Evolutionary conservation across 352 stramenopile species (phyloP).

Genomic region (Blastocystis sp.): DNA sequence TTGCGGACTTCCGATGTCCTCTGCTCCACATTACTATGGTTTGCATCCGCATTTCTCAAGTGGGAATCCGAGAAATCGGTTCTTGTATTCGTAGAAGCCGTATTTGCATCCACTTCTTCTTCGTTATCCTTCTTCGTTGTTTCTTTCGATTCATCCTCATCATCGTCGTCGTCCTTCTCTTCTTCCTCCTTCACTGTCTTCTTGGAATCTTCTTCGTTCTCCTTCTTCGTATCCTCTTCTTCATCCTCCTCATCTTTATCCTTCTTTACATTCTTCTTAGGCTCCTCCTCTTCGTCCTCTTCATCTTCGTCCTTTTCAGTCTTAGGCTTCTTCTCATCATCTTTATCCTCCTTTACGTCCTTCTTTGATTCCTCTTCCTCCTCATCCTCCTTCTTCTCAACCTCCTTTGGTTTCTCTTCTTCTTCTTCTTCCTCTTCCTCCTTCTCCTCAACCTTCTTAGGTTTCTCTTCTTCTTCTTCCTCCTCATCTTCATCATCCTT

Average conservation of each 20-base stretch:
- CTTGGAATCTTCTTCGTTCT: not conserved
- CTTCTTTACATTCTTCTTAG: not conserved
- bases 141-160: not conserved
- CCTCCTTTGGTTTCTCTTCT: constrained; percentile 26
- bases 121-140: not conserved
- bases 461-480: constrained; percentile 4
- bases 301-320: not conserved
- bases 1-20: not conserved
- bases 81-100: not conserved
- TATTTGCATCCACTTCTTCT: not conserved
- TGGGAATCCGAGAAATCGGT: no score
- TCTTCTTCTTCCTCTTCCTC: constrained; percentile 50
- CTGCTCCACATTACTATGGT: not conserved
- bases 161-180: not conserved
- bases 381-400: not conserved
- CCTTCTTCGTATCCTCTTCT: not conserved
- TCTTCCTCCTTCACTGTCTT: not conserved
- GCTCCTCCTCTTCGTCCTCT: not conserved
- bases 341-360: not conserved
- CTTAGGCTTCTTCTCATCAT: not conserved
- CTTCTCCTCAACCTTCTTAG: constrained; percentile 35
- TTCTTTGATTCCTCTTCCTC: not conserved
- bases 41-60: no score
- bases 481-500: not conserved
- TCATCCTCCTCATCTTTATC: not conserved